Evolutionary conservation across 345 rosid species (phyloP), one percentile per base, ranked within the genome.

Genomic region (Ceriops zippeliana): DNA sequence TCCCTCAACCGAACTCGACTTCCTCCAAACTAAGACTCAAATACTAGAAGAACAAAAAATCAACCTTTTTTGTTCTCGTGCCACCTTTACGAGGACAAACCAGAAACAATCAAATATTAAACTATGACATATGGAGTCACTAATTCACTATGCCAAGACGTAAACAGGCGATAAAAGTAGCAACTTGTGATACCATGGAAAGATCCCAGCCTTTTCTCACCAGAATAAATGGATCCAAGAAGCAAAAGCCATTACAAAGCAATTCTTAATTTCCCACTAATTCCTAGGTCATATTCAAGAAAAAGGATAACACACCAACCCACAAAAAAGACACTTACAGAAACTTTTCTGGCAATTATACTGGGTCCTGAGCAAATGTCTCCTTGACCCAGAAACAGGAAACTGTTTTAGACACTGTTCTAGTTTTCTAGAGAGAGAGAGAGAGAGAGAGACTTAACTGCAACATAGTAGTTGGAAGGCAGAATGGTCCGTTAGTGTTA

Each of bases 201-300:
- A 68, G 62, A 57, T 54, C 7, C 69, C 37, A 67, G 51, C 62
- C 68, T 69, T 72, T 64, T 32, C 77, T 73, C 74, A 74, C 79
- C 83, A 71, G 71, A 71, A 69, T 69, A 65, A 78, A 76, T 54
- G 82, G 82, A 78, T 71, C 76, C 81, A 66, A 62, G 78, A 52
- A 59, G 64, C 54, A 65, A 72, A 70, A 65, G 57, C 57, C 66
- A 64, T 62, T 32, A 35, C 34, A 65, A 68, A 65, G 73, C 42
- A 52, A 51, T 24, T 7, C 62, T 54, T 62, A 11, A n/a, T 42
- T 21, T 31, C 11, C 24, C 73, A 21, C 66, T 28, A 69, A 30
- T 28, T 21, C 11, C 21, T 5, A 37, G 61, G 28, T 73, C 42
- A 42, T 42, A 61, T 61, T 66, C 61, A 10, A 52, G 54, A 35